Evolutionary conservation across 1,284 basidiomycete species (phyloP).

Genomic region (Athelia sp.): DNA sequence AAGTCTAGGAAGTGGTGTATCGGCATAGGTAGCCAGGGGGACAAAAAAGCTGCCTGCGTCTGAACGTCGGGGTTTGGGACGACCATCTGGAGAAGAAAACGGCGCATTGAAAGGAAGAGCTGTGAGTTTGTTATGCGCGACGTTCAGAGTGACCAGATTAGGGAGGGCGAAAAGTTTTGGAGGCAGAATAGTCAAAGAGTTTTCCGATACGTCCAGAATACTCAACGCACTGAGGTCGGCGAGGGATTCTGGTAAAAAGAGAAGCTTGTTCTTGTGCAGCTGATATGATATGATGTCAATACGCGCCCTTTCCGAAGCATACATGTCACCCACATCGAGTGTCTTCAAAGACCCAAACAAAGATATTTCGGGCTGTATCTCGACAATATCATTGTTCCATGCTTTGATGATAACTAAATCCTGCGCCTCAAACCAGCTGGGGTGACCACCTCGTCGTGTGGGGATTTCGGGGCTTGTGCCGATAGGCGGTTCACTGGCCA

Average conservation of each 20-base stretch:
- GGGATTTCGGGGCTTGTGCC: slow-evolving; percentile 34
- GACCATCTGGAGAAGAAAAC: slow-evolving; percentile 30
- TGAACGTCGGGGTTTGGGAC: slow-evolving; percentile 21
- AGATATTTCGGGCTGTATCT: slow-evolving; percentile 74
- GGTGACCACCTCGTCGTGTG: slow-evolving; percentile 30
- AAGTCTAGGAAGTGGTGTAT: slow-evolving; percentile 58
- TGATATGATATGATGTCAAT: slow-evolving; percentile 22
- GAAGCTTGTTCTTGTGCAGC: slow-evolving; percentile 71
- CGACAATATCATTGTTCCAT: slow-evolving; percentile 71
- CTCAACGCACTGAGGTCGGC: slow-evolving; percentile 61
- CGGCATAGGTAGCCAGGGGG: slow-evolving; percentile 54
- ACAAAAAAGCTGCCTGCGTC: slow-evolving; percentile 56
- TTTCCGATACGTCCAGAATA: slow-evolving; percentile 66
- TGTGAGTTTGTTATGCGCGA: slow-evolving; percentile 64
- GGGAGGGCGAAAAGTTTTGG: slow-evolving; percentile 63
- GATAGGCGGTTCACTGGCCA: slow-evolving; percentile 55
- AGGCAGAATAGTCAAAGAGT: slow-evolving; percentile 57
- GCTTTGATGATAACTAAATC: slow-evolving; percentile 70
- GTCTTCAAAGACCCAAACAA: slow-evolving; percentile 76
- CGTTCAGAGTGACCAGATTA: slow-evolving; percentile 55
- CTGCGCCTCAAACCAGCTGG: slow-evolving; percentile 75
- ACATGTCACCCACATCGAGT: slow-evolving; percentile 52
- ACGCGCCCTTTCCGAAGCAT: slow-evolving; percentile 1
- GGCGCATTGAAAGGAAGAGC: slow-evolving; percentile 58
- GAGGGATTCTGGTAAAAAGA: slow-evolving; percentile 54